Percentiles rank a stretch among this genome's conserved stretches.
Conservation (phyloP, 306 rosid species). For the Calophaca sinica region DNA sequence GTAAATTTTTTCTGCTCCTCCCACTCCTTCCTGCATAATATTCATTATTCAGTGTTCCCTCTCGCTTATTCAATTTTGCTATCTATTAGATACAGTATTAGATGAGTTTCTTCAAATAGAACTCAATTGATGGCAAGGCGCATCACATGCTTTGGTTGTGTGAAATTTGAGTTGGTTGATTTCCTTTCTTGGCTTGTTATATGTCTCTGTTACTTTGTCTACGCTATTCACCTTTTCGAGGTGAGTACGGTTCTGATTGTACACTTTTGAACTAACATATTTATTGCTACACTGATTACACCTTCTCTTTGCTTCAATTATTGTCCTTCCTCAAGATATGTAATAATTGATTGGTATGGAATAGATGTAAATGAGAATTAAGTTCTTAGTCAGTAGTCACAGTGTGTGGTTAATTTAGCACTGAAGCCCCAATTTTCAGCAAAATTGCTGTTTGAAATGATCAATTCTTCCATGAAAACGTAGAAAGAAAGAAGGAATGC, state of each 20-base stretch:
- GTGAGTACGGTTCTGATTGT: neutral
- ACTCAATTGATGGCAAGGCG: too few species aligned
- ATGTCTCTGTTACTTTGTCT: neutral
- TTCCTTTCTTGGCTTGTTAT: neutral
- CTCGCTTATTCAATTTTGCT: too few species aligned
- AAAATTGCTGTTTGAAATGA: neutral
- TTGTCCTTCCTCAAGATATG: conserved; percentile 6
- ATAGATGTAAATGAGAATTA: neutral
- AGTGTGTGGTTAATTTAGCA: neutral
- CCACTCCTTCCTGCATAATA: neutral
- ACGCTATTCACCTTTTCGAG: neutral
- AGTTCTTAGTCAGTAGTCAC: neutral
- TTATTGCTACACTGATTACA: neutral
- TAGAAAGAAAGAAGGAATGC: neutral
- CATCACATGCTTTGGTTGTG: too few species aligned
- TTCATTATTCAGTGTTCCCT: neutral
- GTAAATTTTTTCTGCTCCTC: neutral
- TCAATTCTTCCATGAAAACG: neutral
- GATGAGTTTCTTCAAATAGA: too few species aligned
- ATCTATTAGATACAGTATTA: too few species aligned
- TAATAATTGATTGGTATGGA: neutral
- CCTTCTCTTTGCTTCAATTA: neutral
- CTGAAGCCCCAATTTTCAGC: neutral
- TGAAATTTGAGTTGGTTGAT: neutral
- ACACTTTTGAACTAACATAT: neutral